Conservation (phyloP, 306 rosid genomes). For the Dalbergia cochinchinensis region DNA sequence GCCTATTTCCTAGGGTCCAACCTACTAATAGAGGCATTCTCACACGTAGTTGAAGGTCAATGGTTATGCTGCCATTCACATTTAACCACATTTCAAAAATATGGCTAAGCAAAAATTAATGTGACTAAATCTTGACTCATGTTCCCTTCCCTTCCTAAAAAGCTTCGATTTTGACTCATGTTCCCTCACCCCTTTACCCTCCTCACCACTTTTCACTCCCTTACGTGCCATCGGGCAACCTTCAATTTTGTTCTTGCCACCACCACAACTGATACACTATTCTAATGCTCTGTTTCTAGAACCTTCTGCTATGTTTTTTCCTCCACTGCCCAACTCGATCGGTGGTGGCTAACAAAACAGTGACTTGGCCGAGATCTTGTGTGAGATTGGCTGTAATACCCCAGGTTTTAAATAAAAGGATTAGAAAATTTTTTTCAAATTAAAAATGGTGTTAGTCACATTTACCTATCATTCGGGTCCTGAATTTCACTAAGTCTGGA, state of each 20-base stretch:
- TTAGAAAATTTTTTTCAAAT: no score
- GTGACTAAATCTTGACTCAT: no score
- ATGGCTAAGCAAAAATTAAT: no score
- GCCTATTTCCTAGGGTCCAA: no score
- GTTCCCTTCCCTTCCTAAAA: neutral
- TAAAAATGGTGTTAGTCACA: no score
- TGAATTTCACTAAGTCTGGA: no score
- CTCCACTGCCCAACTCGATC: neutral
- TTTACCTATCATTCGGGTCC: no score
- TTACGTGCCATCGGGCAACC: neutral
- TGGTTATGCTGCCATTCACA: no score
- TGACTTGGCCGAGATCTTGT: neutral
- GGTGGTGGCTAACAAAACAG: neutral
- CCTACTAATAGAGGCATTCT: no score
- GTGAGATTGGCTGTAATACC: slow-evolving; percentile 48
- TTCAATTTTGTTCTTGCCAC: neutral
- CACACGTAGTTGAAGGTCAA: no score
- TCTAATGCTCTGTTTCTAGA: neutral
- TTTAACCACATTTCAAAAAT: no score
- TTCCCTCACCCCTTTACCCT: neutral
- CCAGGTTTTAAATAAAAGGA: no score
- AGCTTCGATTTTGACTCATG: neutral
- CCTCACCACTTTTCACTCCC: neutral
- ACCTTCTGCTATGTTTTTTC: neutral
- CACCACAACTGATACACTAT: neutral